Evolutionary conservation across 495 filamentous ascomycete genomes (phyloP).

Genomic region (Darksidea phi): DNA sequence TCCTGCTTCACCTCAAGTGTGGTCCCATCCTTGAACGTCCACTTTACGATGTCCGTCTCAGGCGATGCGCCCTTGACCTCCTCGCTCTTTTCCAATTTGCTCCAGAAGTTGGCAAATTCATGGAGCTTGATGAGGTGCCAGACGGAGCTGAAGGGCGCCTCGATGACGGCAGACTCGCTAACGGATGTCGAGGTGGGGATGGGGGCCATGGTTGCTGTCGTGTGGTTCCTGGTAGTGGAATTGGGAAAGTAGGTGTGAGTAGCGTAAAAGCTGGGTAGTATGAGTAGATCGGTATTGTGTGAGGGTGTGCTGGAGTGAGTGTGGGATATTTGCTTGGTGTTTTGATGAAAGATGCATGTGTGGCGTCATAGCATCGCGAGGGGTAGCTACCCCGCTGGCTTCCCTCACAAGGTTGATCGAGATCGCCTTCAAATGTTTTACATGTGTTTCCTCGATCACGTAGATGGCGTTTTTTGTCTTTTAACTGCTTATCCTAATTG

Average conservation of each 20-base stretch:
- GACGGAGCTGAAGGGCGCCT: slow-evolving; percentile 58
- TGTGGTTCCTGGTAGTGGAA: neutral
- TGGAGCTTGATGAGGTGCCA: slow-evolving; percentile 69
- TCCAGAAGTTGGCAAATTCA: slow-evolving; percentile 61
- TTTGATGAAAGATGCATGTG: neutral
- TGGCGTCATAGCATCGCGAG: slow-evolving; percentile 9
- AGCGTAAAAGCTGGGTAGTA: too few relatives aligned
- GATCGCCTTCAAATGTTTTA: too few relatives aligned
- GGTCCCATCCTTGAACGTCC: slow-evolving; percentile 64
- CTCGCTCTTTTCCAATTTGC: slow-evolving; percentile 54
- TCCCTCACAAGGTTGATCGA: too few relatives aligned
- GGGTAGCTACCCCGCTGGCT: slow-evolving; percentile 13
- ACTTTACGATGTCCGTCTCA: slow-evolving; percentile 64
- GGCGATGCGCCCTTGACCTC: slow-evolving; percentile 56
- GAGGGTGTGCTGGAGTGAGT: neutral
- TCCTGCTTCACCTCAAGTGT: slow-evolving; percentile 67
- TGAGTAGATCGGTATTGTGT: neutral
- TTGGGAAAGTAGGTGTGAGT: neutral
- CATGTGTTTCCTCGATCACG: too few relatives aligned
- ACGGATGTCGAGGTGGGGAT: slow-evolving; percentile 66
- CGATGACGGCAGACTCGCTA: slow-evolving; percentile 63
- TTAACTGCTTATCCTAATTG: too few relatives aligned
- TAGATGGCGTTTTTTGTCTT: too few relatives aligned
- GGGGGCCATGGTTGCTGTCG: slow-evolving; percentile 18
- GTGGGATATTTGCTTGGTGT: neutral